Evolutionary conservation across 176 grass and related monocot species (phyloP), one percentile per base, ranked within the genome.

Genomic region (Tillandsia leiboldiana): DNA sequence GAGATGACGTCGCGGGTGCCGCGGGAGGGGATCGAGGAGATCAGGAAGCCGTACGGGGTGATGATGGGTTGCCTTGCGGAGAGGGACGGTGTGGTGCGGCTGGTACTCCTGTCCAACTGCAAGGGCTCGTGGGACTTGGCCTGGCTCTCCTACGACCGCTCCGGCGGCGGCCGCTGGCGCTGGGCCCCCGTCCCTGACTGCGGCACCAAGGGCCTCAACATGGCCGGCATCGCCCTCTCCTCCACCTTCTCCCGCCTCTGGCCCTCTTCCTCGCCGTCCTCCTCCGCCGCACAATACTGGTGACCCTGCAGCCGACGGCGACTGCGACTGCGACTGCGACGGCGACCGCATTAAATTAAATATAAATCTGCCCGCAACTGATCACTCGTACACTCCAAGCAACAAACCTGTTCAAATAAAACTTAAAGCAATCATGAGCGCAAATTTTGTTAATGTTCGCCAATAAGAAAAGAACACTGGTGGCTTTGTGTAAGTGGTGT

Each of bases 161-260:
- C 69, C 1, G 65, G 57, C 8, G 23, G 67, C 23, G 24, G 67
- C 23, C 62, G 70, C 50, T 99, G 94, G 94, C 67, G 69, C 8
- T 99, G 89, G 89, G 84, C 93, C 66, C 89, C 87, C 1, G 89
- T 99, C 61, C 94, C 94, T 10, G 94, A 99, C 65, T 93, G 77
- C 50, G 89, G 94, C 67, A 69, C 75, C 47, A 99, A 90, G 49
- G 94, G 94, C 1, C 80, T 99, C 52, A 99, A 93, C 87, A 90
- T 99, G 89, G 89, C 94, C 61, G 94, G 94, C 67, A 90, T 99
- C 73, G 94, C 94, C 63, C 72, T 99, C 65, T 99, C 94, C 2
- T 90, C 94, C 7, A 99, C 89, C 73, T 99, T 99, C 79, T 93
- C 87, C 14, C 68, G 89, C 0, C 82, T 99, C 52, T 99, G 94